A percentile compares a stretch with the other conserved stretches of the same genome.
Evolutionary conservation across 1,139 yeast species (phyloP).

Genomic region (Saccharomyces hybrid): DNA sequence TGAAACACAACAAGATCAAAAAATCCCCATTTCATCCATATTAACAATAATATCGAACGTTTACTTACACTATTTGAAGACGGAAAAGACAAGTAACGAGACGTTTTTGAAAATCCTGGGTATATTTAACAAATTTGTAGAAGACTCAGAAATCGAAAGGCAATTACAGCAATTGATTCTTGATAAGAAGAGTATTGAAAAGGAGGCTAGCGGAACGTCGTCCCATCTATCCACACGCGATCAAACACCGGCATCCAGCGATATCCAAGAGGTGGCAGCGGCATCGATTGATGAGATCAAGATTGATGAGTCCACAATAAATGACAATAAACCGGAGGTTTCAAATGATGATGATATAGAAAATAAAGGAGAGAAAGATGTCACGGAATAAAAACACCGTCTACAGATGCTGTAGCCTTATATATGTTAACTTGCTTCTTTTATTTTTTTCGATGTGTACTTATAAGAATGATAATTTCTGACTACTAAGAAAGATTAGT

Average conservation of each 20-base stretch:
- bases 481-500: neutral
- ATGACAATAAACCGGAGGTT: neutral
- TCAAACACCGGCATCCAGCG: neutral
- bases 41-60: slow-evolving; percentile 63
- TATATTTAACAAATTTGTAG: slow-evolving; percentile 41
- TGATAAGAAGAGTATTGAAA: slow-evolving; percentile 31
- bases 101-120: slow-evolving; percentile 43
- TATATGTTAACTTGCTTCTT: neutral
- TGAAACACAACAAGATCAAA: slow-evolving; percentile 49
- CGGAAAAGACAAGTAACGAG: slow-evolving; percentile 37
- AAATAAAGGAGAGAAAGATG: neutral
- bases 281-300: neutral
- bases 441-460: neutral
- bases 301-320: neutral
- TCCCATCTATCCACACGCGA: neutral
- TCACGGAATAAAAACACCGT: neutral
- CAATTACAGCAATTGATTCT: slow-evolving; percentile 35
- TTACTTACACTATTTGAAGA: slow-evolving; percentile 50
- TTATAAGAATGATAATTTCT: neutral
- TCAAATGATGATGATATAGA: neutral
- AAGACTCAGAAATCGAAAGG: slow-evolving; percentile 36
- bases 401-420: neutral
- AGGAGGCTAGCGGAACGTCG: neutral
- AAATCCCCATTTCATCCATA: slow-evolving; percentile 39
- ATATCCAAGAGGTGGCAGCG: neutral